These are phyloP conservation scores for Pyricularia sp. DNA, from an alignment of 2,329 filamentous ascomycete genomes.

Conservation along the genomic window DNA sequence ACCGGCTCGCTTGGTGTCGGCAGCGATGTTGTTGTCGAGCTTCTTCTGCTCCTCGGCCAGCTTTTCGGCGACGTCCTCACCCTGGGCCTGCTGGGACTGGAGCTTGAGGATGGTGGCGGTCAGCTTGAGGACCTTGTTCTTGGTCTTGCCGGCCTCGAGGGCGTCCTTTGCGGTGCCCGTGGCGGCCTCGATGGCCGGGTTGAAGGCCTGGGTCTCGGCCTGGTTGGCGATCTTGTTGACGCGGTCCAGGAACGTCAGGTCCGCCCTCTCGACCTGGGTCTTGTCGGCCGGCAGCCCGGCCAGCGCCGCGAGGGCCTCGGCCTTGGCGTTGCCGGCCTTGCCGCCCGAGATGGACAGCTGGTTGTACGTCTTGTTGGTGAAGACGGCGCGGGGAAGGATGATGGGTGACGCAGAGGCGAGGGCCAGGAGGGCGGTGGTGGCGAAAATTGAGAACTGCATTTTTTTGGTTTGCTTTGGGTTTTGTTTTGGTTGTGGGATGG, in stretches of 20 bases:
- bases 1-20: slow-evolving; percentile 25
- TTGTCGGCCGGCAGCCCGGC: slow-evolving; percentile 19
- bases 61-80: slow-evolving; percentile 22
- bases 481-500: not conserved
- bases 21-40: slow-evolving; percentile 29
- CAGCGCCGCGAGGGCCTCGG: slow-evolving; percentile 19
- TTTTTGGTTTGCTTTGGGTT: slow-evolving; percentile 3
- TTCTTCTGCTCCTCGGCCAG: slow-evolving; percentile 28
- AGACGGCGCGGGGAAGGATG: slow-evolving; percentile 12
- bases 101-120: slow-evolving; percentile 29
- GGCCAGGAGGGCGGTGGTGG: slow-evolving; percentile 10
- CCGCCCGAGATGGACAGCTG: slow-evolving; percentile 22
- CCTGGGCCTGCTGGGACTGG: slow-evolving; percentile 29
- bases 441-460: slow-evolving; percentile 16
- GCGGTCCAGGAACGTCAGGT: slow-evolving; percentile 25
- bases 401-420: slow-evolving; percentile 13
- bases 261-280: slow-evolving; percentile 22
- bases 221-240: slow-evolving; percentile 31
- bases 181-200: slow-evolving; percentile 29
- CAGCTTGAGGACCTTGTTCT: slow-evolving; percentile 38
- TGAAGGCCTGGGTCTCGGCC: slow-evolving; percentile 31
- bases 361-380: slow-evolving; percentile 20
- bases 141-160: slow-evolving; percentile 32
- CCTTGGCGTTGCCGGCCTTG: slow-evolving; percentile 19
- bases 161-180: slow-evolving; percentile 22